These are phyloP conservation scores for Graphilbum sp. DNA, from an alignment of 2,329 filamentous ascomycete genomes.

Conservation along the genomic window DNA sequence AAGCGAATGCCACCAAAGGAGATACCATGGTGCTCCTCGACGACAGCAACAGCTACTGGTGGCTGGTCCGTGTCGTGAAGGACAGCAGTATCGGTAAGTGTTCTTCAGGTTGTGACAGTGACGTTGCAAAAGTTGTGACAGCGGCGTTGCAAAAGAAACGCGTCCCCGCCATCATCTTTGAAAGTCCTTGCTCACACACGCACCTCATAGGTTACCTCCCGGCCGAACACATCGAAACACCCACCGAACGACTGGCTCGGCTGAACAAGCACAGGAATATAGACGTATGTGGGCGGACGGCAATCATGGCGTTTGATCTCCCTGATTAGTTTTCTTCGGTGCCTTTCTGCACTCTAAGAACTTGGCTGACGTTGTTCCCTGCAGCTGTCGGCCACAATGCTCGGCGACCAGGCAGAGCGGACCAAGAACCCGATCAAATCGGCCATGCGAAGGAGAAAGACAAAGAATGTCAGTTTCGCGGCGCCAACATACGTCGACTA, in stretches of 20 bases:
- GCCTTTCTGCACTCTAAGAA: neutral
- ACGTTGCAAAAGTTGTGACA: too few relatives aligned
- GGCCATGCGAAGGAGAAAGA: conserved; percentile 64
- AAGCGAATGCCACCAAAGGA: conserved; percentile 95
- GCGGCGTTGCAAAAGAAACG: neutral
- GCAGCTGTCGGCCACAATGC: conserved; percentile 45
- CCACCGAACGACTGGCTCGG: conserved; percentile 81
- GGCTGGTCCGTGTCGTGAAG: conserved; percentile 92
- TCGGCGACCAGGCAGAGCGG: conserved; percentile 54
- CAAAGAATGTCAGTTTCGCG: conserved; percentile 76
- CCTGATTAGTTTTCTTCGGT: too few relatives aligned
- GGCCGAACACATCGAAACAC: conserved; percentile 95
- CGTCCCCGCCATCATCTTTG: too few relatives aligned
- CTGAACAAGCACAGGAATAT: conserved; percentile 97
- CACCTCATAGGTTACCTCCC: conserved; percentile 63
- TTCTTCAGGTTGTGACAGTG: too few relatives aligned
- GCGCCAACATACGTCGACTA: conserved; percentile 79
- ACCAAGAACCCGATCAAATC: conserved; percentile 70
- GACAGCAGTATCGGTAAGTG: conserved; percentile 74
- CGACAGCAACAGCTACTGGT: conserved; percentile 99
- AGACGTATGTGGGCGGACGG: conserved; percentile 70
- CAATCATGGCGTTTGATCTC: too few relatives aligned
- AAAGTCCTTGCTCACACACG: conserved; percentile 3
- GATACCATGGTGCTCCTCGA: conserved; percentile 98
- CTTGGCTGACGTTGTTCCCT: conserved; percentile 3